Percentiles rank a stretch among this genome's conserved stretches.
phyloP scores from a whole-genome alignment of 257 asterid genomes.

The Fraxinus americana region DNA sequence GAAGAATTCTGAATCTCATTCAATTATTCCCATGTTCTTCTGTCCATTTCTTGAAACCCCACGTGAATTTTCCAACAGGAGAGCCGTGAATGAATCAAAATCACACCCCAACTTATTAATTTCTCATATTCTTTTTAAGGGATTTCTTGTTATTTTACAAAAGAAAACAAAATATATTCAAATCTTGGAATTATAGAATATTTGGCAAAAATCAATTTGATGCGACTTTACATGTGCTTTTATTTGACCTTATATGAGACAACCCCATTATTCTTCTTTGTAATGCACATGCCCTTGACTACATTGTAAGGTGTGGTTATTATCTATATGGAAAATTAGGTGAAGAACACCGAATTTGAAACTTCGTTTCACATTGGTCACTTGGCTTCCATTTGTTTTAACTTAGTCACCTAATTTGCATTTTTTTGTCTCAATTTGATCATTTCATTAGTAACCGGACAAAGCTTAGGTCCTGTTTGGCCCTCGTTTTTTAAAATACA shows the following conservation, averaged over 20 bases:
- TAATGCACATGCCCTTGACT: slow-evolving; percentile 31
- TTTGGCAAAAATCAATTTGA: slow-evolving; percentile 16
- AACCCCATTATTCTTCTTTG: slow-evolving; percentile 33
- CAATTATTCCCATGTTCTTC: not conserved
- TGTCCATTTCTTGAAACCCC: not conserved
- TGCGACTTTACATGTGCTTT: slow-evolving; percentile 39
- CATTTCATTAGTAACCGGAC: not conserved
- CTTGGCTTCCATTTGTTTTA: not conserved
- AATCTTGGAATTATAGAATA: slow-evolving; percentile 3
- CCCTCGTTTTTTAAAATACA: too few species aligned
- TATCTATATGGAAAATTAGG: not conserved
- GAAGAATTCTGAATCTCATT: not conserved
- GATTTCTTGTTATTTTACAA: slow-evolving; percentile 21
- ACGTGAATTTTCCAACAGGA: slow-evolving; percentile 36
- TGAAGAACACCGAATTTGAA: not conserved
- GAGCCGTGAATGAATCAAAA: slow-evolving; percentile 41
- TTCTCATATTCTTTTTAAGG: slow-evolving; percentile 28
- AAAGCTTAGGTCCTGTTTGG: too few species aligned
- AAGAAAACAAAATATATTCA: slow-evolving; percentile 8
- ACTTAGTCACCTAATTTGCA: not conserved
- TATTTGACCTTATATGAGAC: slow-evolving; percentile 25
- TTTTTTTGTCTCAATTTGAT: not conserved
- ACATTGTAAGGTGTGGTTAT: too few species aligned
- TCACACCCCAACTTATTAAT: slow-evolving; percentile 21
- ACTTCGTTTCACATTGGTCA: too few species aligned